Base-by-base conservation (phyloP, 1,139 yeast species). In the Geotrichum reessii region DNA sequence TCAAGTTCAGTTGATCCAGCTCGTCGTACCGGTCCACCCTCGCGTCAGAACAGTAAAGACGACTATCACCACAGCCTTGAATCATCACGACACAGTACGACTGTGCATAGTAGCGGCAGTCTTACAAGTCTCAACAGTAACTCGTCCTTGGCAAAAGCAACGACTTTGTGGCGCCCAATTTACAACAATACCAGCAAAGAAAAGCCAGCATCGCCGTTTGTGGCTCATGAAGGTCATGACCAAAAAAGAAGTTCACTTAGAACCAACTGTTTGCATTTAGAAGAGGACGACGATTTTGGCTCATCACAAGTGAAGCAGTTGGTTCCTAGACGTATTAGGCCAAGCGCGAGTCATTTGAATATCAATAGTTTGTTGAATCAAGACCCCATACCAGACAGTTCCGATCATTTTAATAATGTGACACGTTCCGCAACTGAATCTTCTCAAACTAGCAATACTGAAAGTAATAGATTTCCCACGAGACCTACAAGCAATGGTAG, bases 1-100 rank as follows among this genome's bases (percentile, higher is more conserved):
- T 59, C 62, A 11, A 51, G 50, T n/a, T 60, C 62, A 21, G 22
- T 52, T 14, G 62, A 59, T 11, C 31, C 55, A 11, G 33, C 31
- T 6, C 37, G 47, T 21, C 33, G 50, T 14, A 9, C 17, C 11
- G 42, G 42, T 19, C 42, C 42, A 14, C 31, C 47, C 25, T 50
- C 53, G 1, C 21, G 53, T 9, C 54, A 44, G 27, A 52, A 52
- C 21, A 52, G 54, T 19, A 42, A 21, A 25, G 49, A 52, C 3
- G 49, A 44, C 42, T n/a, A n/a, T 2, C 42, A 37, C 6, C 42
- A n/a, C 42, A 37, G 17, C 42, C n/a, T 37, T 37, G 42, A 37
- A n/a, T 14, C 42, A 37, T 12, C 42, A 14, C 17, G 42, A 37
- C 42, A 14, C 42, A 37, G 42, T 14, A 37, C 42, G n/a, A 14